Conservation (phyloP, 2,329 filamentous ascomycete species). For the Ramularia endophylla region DNA sequence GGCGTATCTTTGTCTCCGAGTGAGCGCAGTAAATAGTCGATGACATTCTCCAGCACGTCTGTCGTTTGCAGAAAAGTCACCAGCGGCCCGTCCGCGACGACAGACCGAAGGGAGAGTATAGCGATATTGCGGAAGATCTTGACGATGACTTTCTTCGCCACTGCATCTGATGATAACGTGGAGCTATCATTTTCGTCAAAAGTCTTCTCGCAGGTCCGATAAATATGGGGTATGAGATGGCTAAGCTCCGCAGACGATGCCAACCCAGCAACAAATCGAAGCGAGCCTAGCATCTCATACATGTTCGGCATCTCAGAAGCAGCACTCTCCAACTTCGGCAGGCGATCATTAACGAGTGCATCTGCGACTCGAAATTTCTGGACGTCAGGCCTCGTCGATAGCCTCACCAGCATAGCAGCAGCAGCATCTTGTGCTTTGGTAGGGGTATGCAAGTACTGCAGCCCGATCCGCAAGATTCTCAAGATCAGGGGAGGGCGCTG, state of each 20-base stretch:
- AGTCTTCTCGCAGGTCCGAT: constrained; percentile 57
- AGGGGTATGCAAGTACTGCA: constrained; percentile 64
- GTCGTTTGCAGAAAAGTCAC: constrained; percentile 32
- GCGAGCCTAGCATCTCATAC: constrained; percentile 70
- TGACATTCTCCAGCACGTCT: constrained; percentile 62
- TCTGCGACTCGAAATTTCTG: constrained; percentile 66
- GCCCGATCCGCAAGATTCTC: constrained; percentile 63
- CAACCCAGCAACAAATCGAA: constrained; percentile 74
- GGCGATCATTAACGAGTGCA: constrained; percentile 64
- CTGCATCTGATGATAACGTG: constrained; percentile 64
- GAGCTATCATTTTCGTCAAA: constrained; percentile 46
- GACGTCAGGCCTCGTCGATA: constrained; percentile 85
- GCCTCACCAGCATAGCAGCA: constrained; percentile 71
- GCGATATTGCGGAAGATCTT: constrained; percentile 77
- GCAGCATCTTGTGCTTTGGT: constrained; percentile 89
- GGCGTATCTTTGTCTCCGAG: constrained; percentile 86
- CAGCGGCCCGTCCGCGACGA: constrained; percentile 19
- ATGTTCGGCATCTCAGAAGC: constrained; percentile 33
- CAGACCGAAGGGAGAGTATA: constrained; percentile 53
- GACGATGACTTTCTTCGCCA: constrained; percentile 74
- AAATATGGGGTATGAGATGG: constrained; percentile 59
- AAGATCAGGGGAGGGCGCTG: constrained; percentile 64
- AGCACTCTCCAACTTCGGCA: constrained; percentile 47
- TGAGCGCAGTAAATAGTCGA: constrained; percentile 72
- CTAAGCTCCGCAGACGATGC: constrained; percentile 67